Conservation (phyloP, 306 rosid genomes). For the Prunus salicina region DNA sequence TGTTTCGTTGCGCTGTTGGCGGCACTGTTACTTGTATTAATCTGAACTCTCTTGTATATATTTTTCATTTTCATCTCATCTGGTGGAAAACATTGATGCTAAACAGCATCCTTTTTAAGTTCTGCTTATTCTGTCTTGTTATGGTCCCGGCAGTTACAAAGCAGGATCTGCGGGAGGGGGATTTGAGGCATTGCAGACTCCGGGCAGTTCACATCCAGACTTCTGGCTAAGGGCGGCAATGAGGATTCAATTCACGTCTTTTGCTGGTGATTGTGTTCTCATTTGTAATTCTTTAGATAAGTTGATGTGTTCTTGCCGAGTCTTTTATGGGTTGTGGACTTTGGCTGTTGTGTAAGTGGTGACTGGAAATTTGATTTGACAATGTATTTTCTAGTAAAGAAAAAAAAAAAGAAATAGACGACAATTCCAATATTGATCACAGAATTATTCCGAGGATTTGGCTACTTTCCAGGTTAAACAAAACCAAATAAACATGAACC, state of each 20-base stretch:
- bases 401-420: constrained; percentile 19
- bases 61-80: not conserved
- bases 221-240: constrained; percentile 19
- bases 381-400: constrained; percentile 20
- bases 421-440: too few relatives aligned
- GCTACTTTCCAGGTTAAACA: too few relatives aligned
- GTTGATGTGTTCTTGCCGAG: constrained; percentile 29
- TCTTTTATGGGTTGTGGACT: constrained; percentile 26
- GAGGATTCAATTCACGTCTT: not conserved
- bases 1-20: constrained; percentile 25
- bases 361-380: constrained; percentile 15
- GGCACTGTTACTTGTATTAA: constrained; percentile 28
- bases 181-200: constrained; percentile 9
- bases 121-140: not conserved
- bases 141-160: constrained; percentile 1
- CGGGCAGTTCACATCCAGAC: constrained; percentile 21
- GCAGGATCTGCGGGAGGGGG: constrained; percentile 6
- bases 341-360: constrained; percentile 21
- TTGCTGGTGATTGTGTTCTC: constrained; percentile 13
- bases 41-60: constrained; percentile 16
- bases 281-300: constrained; percentile 14
- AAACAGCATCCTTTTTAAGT: not conserved
- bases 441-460: too few relatives aligned
- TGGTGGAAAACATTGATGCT: not conserved
- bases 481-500: too few relatives aligned